phyloP scores from a whole-genome alignment of 1,284 basidiomycete genomes.

The Laetiporus sulphureus region DNA sequence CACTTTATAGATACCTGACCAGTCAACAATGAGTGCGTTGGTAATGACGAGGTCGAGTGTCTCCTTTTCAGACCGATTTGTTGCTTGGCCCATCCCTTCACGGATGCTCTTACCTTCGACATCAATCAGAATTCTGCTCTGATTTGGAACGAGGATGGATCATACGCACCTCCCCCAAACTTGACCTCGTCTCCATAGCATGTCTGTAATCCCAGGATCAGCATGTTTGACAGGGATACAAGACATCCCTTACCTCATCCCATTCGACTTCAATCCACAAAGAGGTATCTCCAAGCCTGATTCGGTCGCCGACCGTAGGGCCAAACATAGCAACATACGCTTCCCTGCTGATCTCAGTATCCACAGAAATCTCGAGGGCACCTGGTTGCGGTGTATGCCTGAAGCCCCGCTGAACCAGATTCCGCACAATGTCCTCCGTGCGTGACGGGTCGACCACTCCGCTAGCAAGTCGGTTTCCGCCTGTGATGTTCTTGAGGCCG shows the following conservation, averaged over 20 bases:
- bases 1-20: conserved; percentile 93
- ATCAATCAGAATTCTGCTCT: conserved; percentile 5
- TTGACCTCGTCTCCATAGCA: conserved; percentile 94
- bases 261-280: conserved; percentile 93
- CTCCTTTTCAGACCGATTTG: conserved; percentile 59
- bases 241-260: conserved; percentile 70
- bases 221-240: too few relatives aligned
- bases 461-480: conserved; percentile 75
- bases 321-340: conserved; percentile 91
- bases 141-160: neutral
- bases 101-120: conserved; percentile 78
- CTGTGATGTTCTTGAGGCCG: conserved; percentile 67
- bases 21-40: conserved; percentile 92
- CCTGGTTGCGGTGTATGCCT: conserved; percentile 56
- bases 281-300: conserved; percentile 84
- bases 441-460: conserved; percentile 42
- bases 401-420: conserved; percentile 50
- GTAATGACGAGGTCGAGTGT: conserved; percentile 91
- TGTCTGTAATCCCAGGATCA: conserved; percentile 38
- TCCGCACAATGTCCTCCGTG: conserved; percentile 40
- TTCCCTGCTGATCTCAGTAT: conserved; percentile 54
- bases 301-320: conserved; percentile 86
- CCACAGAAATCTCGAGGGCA: conserved; percentile 38
- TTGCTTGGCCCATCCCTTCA: conserved; percentile 96
- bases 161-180: conserved; percentile 81